Conservation (phyloP, 805 yeast genomes). For the Cyberlindnera bimundalis region DNA sequence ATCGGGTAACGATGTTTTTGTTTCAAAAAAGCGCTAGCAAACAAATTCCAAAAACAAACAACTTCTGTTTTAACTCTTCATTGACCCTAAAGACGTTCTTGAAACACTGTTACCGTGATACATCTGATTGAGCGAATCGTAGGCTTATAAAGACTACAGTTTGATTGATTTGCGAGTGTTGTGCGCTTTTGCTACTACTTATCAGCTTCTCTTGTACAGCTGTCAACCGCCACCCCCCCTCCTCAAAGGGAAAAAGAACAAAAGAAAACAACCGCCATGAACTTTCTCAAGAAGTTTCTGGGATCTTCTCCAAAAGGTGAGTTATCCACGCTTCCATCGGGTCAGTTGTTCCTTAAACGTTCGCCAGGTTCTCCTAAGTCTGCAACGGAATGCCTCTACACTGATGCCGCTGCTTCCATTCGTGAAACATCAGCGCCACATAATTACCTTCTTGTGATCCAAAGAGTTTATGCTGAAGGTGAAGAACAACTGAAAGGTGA, state of each 20-base stretch:
- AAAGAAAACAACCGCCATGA: slow-evolving; percentile 40
- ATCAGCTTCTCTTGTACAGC: neutral
- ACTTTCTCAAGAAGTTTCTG: slow-evolving; percentile 64
- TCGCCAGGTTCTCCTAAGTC: slow-evolving; percentile 83
- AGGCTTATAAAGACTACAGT: too few relatives aligned
- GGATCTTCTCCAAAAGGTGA: slow-evolving; percentile 56
- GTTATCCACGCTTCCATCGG: slow-evolving; percentile 68
- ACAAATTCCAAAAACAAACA: neutral
- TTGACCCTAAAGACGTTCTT: too few relatives aligned
- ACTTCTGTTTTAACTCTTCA: too few relatives aligned
- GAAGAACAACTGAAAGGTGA: slow-evolving; percentile 49
- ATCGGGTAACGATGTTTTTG: slow-evolving; percentile 7
- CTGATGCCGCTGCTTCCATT: slow-evolving; percentile 73
- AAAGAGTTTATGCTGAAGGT: slow-evolving; percentile 66
- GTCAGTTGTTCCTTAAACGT: slow-evolving; percentile 71
- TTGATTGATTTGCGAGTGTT: too few relatives aligned
- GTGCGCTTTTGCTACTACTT: neutral
- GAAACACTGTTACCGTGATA: too few relatives aligned
- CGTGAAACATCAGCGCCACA: slow-evolving; percentile 63
- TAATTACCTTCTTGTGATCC: slow-evolving; percentile 67
- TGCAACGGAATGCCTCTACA: slow-evolving; percentile 75
- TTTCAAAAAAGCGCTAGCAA: slow-evolving; percentile 1
- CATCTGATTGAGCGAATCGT: too few relatives aligned
- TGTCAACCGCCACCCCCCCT: neutral
- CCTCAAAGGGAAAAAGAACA: too few relatives aligned